Evolutionary conservation across 1,139 yeast species (phyloP).

Genomic region (Blastobotrys ciferrii): DNA sequence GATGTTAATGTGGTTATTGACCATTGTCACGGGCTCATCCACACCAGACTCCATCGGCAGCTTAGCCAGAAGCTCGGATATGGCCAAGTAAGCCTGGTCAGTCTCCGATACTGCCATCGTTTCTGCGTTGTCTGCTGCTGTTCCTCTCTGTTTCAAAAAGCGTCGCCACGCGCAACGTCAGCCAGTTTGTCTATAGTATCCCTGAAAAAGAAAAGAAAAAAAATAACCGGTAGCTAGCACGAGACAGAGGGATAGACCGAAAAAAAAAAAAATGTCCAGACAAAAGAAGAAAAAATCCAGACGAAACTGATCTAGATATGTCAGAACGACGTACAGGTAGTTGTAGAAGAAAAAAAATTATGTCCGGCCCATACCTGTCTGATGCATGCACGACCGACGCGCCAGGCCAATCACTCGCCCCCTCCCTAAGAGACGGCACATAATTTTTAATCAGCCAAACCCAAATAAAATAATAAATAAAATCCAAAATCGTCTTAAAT

Average conservation of each 20-base stretch:
- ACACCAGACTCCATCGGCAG: slow-evolving; percentile 9
- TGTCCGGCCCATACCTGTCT: not conserved
- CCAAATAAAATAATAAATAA: slow-evolving; percentile 1
- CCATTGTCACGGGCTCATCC: slow-evolving; percentile 7
- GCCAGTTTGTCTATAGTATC: not conserved
- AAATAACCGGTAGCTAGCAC: not conserved
- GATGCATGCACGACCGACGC: not conserved
- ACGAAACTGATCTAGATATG: not conserved
- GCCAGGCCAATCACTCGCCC: not conserved
- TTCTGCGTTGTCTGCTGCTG: not conserved
- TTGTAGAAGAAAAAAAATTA: not conserved
- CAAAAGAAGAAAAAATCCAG: not conserved
- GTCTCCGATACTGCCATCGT: slow-evolving; percentile 11
- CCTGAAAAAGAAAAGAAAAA: not conserved
- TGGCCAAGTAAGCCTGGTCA: slow-evolving; percentile 25
- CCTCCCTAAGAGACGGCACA: not conserved
- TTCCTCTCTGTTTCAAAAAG: not conserved
- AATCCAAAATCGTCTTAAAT: too few relatives aligned
- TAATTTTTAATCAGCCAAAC: not conserved
- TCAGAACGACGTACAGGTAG: not conserved
- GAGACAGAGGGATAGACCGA: not conserved
- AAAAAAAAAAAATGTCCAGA: slow-evolving; percentile 1
- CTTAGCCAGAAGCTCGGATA: slow-evolving; percentile 20
- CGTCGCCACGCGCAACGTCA: not conserved
- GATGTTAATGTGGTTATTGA: slow-evolving; percentile 8